phyloP scores from a whole-genome alignment of 805 yeast genomes.

The Cyberlindnera saturnus region DNA sequence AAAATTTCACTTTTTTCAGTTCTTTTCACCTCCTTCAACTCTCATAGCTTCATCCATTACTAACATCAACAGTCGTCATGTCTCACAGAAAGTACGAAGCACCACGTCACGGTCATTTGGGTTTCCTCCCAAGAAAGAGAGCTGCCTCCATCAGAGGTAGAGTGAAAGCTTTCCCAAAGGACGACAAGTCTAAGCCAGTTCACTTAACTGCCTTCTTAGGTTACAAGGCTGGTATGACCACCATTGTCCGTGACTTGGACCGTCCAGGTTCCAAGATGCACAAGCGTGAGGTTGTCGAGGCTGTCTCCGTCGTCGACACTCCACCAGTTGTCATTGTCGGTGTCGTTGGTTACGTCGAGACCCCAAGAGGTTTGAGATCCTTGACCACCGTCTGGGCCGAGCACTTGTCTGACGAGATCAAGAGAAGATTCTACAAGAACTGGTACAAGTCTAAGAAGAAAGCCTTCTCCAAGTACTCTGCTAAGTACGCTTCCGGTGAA shows the following conservation, averaged over 20 bases:
- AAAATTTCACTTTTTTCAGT: constrained; percentile 11
- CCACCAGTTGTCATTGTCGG: constrained; percentile 99
- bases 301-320: constrained; percentile 98
- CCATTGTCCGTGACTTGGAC: constrained; percentile 99
- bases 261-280: constrained; percentile 99
- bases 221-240: constrained; percentile 99
- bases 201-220: constrained; percentile 99
- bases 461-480: constrained; percentile 99
- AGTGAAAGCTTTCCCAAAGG: constrained; percentile 99
- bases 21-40: constrained; percentile 8
- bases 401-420: constrained; percentile 98
- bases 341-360: constrained; percentile 99
- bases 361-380: constrained; percentile 99
- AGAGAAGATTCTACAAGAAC: constrained; percentile 99
- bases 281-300: constrained; percentile 99
- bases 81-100: constrained; percentile 99
- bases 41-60: constrained; percentile 9
- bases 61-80: constrained; percentile 43
- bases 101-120: constrained; percentile 99
- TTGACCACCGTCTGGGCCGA: constrained; percentile 99
- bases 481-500: constrained; percentile 91
- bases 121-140: constrained; percentile 99
- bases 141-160: constrained; percentile 97
- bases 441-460: constrained; percentile 99
- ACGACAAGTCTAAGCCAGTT: constrained; percentile 95